Percentiles rank a stretch among this genome's conserved stretches.
Conservation (phyloP, 1,284 basidiomycete species). For the Ustilago nuda region DNA sequence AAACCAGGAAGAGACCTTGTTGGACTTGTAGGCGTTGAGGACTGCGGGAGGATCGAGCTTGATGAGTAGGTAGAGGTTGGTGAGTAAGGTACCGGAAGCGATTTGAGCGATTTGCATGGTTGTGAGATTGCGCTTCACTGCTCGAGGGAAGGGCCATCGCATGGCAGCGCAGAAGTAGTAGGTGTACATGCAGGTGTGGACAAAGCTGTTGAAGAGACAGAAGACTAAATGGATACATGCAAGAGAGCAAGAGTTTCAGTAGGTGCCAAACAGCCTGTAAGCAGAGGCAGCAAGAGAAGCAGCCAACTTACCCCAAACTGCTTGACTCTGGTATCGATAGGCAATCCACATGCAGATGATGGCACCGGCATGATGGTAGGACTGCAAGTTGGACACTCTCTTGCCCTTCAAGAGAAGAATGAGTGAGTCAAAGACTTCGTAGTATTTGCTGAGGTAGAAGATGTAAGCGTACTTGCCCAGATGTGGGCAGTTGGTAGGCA, state of each 20-base stretch:
- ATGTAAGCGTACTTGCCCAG: slow-evolving; percentile 64
- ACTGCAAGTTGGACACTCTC: slow-evolving; percentile 64
- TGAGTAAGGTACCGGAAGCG: slow-evolving; percentile 58
- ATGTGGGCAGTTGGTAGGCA: slow-evolving; percentile 59
- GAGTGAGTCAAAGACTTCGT: slow-evolving; percentile 66
- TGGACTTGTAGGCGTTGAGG: slow-evolving; percentile 23
- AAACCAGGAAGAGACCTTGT: slow-evolving; percentile 24
- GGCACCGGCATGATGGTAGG: slow-evolving; percentile 66
- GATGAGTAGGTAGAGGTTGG: slow-evolving; percentile 59
- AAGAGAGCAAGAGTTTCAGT: slow-evolving; percentile 5
- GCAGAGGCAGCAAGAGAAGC: not conserved
- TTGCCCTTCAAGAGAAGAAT: slow-evolving; percentile 69
- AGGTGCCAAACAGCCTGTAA: not conserved
- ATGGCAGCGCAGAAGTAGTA: slow-evolving; percentile 64
- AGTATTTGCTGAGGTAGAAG: slow-evolving; percentile 68
- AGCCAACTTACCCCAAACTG: slow-evolving; percentile 53
- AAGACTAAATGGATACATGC: slow-evolving; percentile 44
- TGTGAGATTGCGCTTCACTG: slow-evolving; percentile 62
- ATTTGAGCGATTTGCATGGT: slow-evolving; percentile 64
- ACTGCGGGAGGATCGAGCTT: slow-evolving; percentile 37
- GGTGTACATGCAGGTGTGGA: slow-evolving; percentile 62
- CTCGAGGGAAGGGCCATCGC: slow-evolving; percentile 56
- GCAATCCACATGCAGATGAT: slow-evolving; percentile 69
- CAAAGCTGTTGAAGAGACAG: slow-evolving; percentile 63
- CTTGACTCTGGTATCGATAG: slow-evolving; percentile 60